Evolutionary conservation across 352 stramenopile species (phyloP).

Genomic region (Phytophthora idaei): DNA sequence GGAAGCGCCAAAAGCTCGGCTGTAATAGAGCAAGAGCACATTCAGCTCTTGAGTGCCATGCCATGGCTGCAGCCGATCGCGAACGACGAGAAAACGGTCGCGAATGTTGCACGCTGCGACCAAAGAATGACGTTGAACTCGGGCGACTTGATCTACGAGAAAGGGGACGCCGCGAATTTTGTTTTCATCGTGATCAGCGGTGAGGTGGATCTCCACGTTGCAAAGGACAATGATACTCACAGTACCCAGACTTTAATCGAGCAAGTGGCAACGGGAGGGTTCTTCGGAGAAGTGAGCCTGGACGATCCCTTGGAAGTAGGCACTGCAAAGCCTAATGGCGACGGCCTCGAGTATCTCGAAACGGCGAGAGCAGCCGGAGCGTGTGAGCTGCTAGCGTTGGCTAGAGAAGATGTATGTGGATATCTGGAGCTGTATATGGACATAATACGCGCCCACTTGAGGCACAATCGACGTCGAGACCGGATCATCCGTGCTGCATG

Average conservation of each 20-base stretch:
- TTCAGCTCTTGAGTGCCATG: conserved; percentile 48
- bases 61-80: conserved; percentile 70
- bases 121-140: conserved; percentile 47
- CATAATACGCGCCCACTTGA: conserved; percentile 63
- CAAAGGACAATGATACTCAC: not conserved
- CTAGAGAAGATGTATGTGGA: conserved; percentile 55
- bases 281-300: conserved; percentile 68
- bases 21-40: conserved; percentile 47
- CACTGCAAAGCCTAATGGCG: conserved; percentile 6
- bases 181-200: conserved; percentile 70
- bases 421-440: conserved; percentile 77
- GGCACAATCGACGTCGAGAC: conserved; percentile 57
- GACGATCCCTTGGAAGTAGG: conserved; percentile 14
- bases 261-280: conserved; percentile 48
- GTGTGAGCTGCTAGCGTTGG: conserved; percentile 58
- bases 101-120: conserved; percentile 53
- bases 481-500: conserved; percentile 49
- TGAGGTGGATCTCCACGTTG: conserved; percentile 42
- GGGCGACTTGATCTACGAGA: conserved; percentile 63
- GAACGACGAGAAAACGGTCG: conserved; percentile 47
- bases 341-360: conserved; percentile 53
- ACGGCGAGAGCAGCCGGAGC: conserved; percentile 39
- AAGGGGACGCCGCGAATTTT: conserved; percentile 62
- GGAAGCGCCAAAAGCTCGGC: not conserved
- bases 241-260: conserved; percentile 24